Evolutionary conservation across 169 alveolate species (phyloP), one percentile per base, ranked within the genome.

Genomic region (Eimeria falciformis): DNA sequence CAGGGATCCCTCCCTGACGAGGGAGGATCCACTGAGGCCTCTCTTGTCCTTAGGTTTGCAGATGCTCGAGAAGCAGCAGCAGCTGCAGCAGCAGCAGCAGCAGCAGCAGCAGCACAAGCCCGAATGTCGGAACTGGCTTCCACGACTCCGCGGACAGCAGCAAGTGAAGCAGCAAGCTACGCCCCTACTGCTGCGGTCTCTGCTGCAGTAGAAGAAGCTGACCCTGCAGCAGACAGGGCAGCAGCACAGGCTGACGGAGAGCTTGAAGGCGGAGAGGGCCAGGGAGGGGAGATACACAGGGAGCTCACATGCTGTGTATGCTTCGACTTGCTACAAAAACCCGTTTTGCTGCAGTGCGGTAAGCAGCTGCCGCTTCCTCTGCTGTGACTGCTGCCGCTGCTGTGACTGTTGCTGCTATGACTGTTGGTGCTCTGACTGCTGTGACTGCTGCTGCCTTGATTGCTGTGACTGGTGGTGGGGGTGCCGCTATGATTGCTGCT

Each of bases 321-420:
- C 43, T 29, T 17, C 23, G 90, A 55, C 33, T 37, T 81, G 40
- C 58, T 81, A 6, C 43, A 46, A 77, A 81, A 55, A n/a, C 90
- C 78, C 43, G 77, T 33, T 21, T 25, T 81, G 68, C 78, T 81
- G 17, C 68, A 81, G 40, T 56, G 90, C 62, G 78, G 90, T 56
- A 55, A 5, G 78, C 68, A 14, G 11, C 62, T 46, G 46, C 29
- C 6, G 66, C 33, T 17, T 21, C 83, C 27, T 5, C 40, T 12
- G 58, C 56, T 21, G 58, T 45, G 11, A 11, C 29, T n/a, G 46
- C n/a, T 11, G 40, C 29, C 7, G 86, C 53, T 5, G 5, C 23
- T 23, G 33, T 2, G 43, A n/a, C 50, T 14, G 40, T n/a, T 18
- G 81, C 12, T 29, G 11, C 50, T 11, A 2, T 29, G 17, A 29